phyloP scores from a whole-genome alignment of 495 filamentous ascomycete species.

The Neurospora sp. region DNA sequence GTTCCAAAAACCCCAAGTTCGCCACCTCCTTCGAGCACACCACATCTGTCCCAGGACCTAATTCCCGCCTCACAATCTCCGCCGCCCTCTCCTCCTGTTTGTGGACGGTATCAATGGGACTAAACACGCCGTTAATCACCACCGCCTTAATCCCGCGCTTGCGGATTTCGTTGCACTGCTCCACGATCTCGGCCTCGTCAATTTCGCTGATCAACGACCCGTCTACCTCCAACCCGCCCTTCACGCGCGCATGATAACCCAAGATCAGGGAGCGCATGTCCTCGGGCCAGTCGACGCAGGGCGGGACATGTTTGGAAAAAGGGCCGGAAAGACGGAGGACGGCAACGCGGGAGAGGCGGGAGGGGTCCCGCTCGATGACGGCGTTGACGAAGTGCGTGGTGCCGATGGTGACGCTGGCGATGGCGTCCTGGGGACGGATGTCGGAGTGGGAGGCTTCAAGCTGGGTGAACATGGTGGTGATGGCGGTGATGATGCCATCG shows the following conservation, averaged over 20 bases:
- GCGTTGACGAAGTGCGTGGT: conserved; percentile 59
- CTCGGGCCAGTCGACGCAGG: conserved; percentile 39
- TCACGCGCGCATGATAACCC: conserved; percentile 34
- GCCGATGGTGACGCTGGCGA: conserved; percentile 50
- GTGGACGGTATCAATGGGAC: conserved; percentile 42
- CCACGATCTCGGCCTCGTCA: conserved; percentile 33
- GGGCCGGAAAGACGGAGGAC: conserved; percentile 44
- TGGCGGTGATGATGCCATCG: conserved; percentile 40
- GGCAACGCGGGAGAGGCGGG: conserved; percentile 42
- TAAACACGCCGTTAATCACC: conserved; percentile 50
- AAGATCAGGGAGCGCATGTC: conserved; percentile 37
- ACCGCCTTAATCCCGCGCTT: conserved; percentile 33
- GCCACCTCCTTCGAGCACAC: conserved; percentile 40
- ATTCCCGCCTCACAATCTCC: conserved; percentile 23
- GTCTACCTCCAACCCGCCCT: conserved; percentile 43
- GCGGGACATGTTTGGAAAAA: conserved; percentile 45
- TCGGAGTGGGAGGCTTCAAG: conserved; percentile 4
- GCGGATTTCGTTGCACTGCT: conserved; percentile 31
- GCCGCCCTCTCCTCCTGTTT: conserved; percentile 39
- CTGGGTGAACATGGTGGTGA: conserved; percentile 32
- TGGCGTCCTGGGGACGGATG: conserved; percentile 24
- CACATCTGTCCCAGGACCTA: conserved; percentile 26
- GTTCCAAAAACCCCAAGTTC: conserved; percentile 43
- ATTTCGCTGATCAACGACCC: conserved; percentile 37
- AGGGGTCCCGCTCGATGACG: conserved; percentile 45